A percentile compares a stretch with the other conserved stretches of the same genome.
phyloP scores from a whole-genome alignment of 495 filamentous ascomycete species.

The Aspergillus sparsus region DNA sequence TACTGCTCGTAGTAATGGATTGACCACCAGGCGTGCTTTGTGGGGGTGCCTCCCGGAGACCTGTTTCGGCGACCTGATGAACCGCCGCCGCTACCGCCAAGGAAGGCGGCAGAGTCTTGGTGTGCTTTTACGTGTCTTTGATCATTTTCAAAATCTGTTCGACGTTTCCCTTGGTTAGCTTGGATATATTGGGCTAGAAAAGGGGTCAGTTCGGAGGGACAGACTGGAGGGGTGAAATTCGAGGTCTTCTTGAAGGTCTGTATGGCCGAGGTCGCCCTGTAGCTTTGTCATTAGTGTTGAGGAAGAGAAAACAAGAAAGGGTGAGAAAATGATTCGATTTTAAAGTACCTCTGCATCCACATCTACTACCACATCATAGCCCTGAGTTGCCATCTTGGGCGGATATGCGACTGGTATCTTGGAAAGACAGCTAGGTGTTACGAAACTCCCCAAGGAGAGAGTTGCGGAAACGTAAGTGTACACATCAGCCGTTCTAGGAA shows the following conservation, averaged over 20 bases:
- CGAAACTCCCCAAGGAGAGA: slow-evolving; percentile 1
- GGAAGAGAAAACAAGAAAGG: background rate
- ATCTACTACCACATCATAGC: slow-evolving; percentile 97
- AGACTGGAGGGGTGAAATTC: slow-evolving; percentile 95
- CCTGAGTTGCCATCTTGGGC: slow-evolving; percentile 71
- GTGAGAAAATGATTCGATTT: background rate
- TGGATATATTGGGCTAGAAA: background rate
- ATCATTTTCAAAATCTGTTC: slow-evolving; percentile 55
- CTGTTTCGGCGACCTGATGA: slow-evolving; percentile 45
- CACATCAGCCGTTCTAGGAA: slow-evolving; percentile 22
- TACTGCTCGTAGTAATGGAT: slow-evolving; percentile 94
- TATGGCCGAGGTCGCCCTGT: slow-evolving; percentile 96
- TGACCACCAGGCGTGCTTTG: slow-evolving; percentile 89
- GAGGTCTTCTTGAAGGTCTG: slow-evolving; percentile 96
- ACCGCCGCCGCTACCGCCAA: slow-evolving; percentile 60
- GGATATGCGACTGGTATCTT: slow-evolving; percentile 18
- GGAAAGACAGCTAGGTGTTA: slow-evolving; percentile 20
- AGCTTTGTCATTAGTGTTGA: background rate
- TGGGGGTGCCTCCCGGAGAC: slow-evolving; percentile 49
- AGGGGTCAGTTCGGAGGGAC: slow-evolving; percentile 18
- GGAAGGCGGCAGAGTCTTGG: slow-evolving; percentile 59
- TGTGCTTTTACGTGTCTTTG: slow-evolving; percentile 59
- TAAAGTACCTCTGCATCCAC: slow-evolving; percentile 79
- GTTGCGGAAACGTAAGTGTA: slow-evolving; percentile 26
- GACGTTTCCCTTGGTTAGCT: background rate